Evolutionary conservation across 192 early-diverging fungal species (phyloP).

Genomic region (Radiomyces spectabilis): DNA sequence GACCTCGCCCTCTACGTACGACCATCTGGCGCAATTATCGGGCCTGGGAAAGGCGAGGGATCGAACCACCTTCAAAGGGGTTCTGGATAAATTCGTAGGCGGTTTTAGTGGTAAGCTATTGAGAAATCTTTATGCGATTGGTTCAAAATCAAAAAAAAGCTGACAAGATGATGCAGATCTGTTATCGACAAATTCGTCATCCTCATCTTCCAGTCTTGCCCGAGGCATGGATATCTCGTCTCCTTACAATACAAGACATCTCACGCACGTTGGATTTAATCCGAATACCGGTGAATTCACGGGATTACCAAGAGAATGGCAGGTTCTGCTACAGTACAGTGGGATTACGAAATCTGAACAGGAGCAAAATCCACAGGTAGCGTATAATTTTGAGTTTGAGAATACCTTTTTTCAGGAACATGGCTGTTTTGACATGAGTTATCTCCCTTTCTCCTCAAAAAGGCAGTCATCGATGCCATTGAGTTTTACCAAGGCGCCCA

Average conservation of each 20-base stretch:
- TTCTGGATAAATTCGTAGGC: conserved; percentile 40
- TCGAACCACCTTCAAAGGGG: conserved; percentile 34
- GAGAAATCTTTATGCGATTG: no score
- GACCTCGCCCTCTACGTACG: no score
- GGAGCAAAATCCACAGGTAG: conserved; percentile 78
- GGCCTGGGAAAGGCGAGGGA: not conserved
- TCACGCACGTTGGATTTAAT: conserved; percentile 97
- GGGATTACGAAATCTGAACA: conserved; percentile 95
- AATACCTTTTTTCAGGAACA: no score
- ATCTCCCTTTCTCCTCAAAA: not conserved
- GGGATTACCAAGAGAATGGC: conserved; percentile 92
- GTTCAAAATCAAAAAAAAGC: no score
- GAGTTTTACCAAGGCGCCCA: conserved; percentile 67
- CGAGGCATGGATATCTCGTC: conserved; percentile 90
- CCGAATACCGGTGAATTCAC: conserved; percentile 93
- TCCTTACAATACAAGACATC: conserved; percentile 93
- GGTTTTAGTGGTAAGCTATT: conserved; percentile 34
- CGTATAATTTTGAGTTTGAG: not conserved
- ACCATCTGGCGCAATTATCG: no score
- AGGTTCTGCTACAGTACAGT: conserved; percentile 77
- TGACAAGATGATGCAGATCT: not conserved
- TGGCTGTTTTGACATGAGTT: conserved; percentile 1
- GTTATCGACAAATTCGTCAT: no score
- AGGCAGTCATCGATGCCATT: conserved; percentile 75
- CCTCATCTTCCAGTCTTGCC: no score